Conservation (phyloP, 208 protist species). For the Crithidia sp. region DNA sequence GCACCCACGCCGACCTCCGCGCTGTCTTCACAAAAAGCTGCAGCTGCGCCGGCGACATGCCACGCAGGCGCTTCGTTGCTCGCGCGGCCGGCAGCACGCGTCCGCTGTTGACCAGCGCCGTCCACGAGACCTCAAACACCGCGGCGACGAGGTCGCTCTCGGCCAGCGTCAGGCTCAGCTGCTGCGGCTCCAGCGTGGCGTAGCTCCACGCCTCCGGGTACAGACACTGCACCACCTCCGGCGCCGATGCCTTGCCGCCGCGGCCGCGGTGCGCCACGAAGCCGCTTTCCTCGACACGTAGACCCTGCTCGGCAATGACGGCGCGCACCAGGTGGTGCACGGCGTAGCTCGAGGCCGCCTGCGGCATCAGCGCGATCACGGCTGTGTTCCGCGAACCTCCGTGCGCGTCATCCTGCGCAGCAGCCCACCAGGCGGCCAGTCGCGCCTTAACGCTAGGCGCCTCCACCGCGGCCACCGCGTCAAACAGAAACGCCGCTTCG, state of each 20-base stretch:
- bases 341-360: slow-evolving; percentile 17
- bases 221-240: slow-evolving; percentile 14
- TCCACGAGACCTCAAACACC: slow-evolving; percentile 29
- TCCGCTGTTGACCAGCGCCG: slow-evolving; percentile 24
- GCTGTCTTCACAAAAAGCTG: slow-evolving; percentile 26
- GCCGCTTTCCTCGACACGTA: slow-evolving; percentile 28
- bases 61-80: slow-evolving; percentile 36
- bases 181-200: slow-evolving; percentile 24
- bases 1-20: slow-evolving; percentile 24
- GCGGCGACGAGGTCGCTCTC: slow-evolving; percentile 14
- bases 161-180: slow-evolving; percentile 11
- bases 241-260: slow-evolving; percentile 7
- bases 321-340: slow-evolving; percentile 24
- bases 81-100: slow-evolving; percentile 29
- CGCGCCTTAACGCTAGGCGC: not conserved
- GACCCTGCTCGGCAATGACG: slow-evolving; percentile 19
- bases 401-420: not conserved
- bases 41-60: slow-evolving; percentile 40
- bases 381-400: slow-evolving; percentile 17
- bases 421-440: slow-evolving; percentile 10
- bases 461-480: slow-evolving; percentile 29
- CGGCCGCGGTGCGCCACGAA: slow-evolving; percentile 25
- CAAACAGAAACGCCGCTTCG: slow-evolving; percentile 18
- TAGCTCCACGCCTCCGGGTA: slow-evolving; percentile 39
- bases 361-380: slow-evolving; percentile 31